A percentile compares a stretch with the other conserved stretches of the same genome.
Conservation (phyloP, 495 filamentous ascomycete genomes). For the Hypoxylon intermedium region DNA sequence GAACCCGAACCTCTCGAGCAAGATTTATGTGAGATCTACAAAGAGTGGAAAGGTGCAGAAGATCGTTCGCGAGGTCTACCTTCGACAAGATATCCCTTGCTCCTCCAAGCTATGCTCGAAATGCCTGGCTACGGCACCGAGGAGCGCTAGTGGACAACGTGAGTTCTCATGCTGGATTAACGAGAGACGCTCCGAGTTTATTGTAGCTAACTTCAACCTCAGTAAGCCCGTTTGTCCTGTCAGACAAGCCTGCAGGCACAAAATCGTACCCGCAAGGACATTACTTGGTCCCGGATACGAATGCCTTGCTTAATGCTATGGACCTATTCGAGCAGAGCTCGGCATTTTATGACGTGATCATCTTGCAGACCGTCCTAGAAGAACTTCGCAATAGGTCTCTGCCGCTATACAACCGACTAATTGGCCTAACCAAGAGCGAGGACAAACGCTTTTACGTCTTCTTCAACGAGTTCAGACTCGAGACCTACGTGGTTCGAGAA, state of each 20-base stretch:
- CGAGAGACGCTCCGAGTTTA: neutral
- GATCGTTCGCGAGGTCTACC: slow-evolving; percentile 94
- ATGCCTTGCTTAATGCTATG: slow-evolving; percentile 94
- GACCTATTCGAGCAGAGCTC: slow-evolving; percentile 92
- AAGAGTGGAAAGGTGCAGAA: slow-evolving; percentile 97
- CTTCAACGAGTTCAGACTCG: slow-evolving; percentile 95
- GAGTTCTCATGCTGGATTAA: slow-evolving; percentile 29
- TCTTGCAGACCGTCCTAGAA: slow-evolving; percentile 94
- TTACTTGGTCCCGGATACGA: slow-evolving; percentile 95
- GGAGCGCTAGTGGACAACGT: slow-evolving; percentile 81
- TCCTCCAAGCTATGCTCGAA: slow-evolving; percentile 84
- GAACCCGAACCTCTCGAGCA: slow-evolving; percentile 80
- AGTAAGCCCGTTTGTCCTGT: slow-evolving; percentile 86
- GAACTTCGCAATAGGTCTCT: slow-evolving; percentile 92
- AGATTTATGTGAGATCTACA: slow-evolving; percentile 90
- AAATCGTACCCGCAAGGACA: slow-evolving; percentile 83
- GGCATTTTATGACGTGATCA: slow-evolving; percentile 92
- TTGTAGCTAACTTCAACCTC: slow-evolving; percentile 32
- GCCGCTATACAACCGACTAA: slow-evolving; percentile 91
- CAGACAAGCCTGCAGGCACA: slow-evolving; percentile 83
- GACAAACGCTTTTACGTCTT: slow-evolving; percentile 98
- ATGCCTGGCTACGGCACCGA: slow-evolving; percentile 74
- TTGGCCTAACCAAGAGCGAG: slow-evolving; percentile 87
- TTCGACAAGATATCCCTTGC: slow-evolving; percentile 95
- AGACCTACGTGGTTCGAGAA: slow-evolving; percentile 81